A percentile compares a stretch with the other conserved stretches of the same genome.
Evolutionary conservation across 208 protist genomes (phyloP).

Genomic region (Novymonas esmeraldas): DNA sequence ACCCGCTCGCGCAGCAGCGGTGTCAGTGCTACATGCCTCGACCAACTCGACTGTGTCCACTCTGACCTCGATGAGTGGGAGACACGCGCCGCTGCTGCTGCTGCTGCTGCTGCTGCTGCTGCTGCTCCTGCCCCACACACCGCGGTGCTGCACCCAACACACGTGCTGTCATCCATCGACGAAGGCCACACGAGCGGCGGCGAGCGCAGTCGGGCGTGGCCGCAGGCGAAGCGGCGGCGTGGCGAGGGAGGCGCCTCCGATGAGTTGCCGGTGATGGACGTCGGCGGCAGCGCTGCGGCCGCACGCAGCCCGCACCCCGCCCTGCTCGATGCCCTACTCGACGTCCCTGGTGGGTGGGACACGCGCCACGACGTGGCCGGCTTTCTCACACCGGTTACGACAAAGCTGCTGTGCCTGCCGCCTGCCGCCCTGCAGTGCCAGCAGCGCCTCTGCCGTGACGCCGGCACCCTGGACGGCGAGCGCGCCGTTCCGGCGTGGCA

Average conservation of each 20-base stretch:
- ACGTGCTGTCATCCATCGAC: no score
- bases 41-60: no score
- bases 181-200: not conserved
- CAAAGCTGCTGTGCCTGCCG: not conserved
- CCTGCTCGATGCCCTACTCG: no score
- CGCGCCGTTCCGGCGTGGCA: constrained; percentile 1
- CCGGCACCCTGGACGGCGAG: constrained; percentile 5
- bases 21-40: no score
- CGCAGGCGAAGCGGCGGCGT: not conserved
- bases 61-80: no score
- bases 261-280: no score
- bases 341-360: not conserved
- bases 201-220: not conserved
- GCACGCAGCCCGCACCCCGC: no score
- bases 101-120: no score
- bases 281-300: no score
- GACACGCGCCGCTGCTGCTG: no score
- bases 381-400: constrained; percentile 6
- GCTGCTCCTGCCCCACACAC: no score
- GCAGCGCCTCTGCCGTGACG: not conserved
- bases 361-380: not conserved
- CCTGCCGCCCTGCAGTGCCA: not conserved
- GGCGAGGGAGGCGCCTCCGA: not conserved
- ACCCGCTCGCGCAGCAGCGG: not conserved
- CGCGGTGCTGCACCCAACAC: no score